A percentile compares a stretch with the other conserved stretches of the same genome.
Conservation (phyloP, 768 basidiomycete genomes). For the Trametes cinnabarina region DNA sequence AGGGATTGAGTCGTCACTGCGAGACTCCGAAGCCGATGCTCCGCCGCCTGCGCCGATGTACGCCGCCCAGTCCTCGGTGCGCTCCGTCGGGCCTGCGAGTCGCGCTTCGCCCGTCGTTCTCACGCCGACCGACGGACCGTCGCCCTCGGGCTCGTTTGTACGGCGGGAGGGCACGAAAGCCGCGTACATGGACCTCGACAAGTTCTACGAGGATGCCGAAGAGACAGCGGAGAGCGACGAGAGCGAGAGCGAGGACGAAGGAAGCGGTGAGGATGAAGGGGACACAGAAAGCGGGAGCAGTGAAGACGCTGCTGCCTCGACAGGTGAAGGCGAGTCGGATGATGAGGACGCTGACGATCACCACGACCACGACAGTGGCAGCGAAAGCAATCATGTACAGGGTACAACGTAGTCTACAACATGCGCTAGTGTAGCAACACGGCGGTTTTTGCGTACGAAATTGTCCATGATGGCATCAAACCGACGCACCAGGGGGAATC, state of each 20-base stretch:
- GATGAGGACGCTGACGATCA: slow-evolving; percentile 28
- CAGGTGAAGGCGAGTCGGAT: slow-evolving; percentile 7
- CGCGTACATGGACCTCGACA: slow-evolving; percentile 61
- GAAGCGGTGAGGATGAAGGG: slow-evolving; percentile 29
- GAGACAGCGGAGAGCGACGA: slow-evolving; percentile 35
- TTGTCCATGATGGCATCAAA: slow-evolving; percentile 20
- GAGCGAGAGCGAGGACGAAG: slow-evolving; percentile 34
- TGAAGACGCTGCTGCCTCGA: slow-evolving; percentile 25
- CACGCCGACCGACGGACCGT: slow-evolving; percentile 49
- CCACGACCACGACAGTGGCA: slow-evolving; percentile 33
- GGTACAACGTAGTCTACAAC: slow-evolving; percentile 19
- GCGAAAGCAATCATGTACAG: slow-evolving; percentile 25
- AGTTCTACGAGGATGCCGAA: slow-evolving; percentile 61
- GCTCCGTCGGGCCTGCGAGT: slow-evolving; percentile 26
- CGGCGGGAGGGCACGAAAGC: slow-evolving; percentile 40
- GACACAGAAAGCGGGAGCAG: slow-evolving; percentile 14
- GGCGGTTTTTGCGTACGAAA: background rate
- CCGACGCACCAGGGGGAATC: slow-evolving; percentile 34
- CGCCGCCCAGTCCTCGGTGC: slow-evolving; percentile 35
- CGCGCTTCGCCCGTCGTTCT: slow-evolving; percentile 51
- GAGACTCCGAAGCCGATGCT: slow-evolving; percentile 63
- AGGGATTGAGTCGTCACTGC: slow-evolving; percentile 74
- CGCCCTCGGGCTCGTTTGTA: slow-evolving; percentile 42
- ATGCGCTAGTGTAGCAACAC: slow-evolving; percentile 12
- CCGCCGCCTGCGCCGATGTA: slow-evolving; percentile 29